Evolutionary conservation across 495 filamentous ascomycete genomes (phyloP).

Genomic region (Penicillium chermesinum): DNA sequence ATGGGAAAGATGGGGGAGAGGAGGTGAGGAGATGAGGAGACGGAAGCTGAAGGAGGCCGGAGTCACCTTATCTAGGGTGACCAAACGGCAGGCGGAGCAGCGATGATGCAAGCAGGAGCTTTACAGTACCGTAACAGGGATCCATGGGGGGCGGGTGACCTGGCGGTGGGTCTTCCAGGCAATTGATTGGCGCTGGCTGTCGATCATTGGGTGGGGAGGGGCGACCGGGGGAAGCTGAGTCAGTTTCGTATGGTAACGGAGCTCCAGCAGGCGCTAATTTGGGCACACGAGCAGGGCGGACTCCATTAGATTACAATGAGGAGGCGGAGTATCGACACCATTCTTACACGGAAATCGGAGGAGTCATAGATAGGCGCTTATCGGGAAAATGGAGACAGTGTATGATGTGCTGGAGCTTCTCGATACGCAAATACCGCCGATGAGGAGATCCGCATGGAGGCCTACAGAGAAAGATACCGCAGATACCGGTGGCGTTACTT

Average conservation of each 20-base stretch:
- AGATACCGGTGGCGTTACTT: not conserved
- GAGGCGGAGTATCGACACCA: not conserved
- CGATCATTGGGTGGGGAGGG: slow-evolving; percentile 20
- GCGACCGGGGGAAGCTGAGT: slow-evolving; percentile 10
- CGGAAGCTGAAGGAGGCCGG: slow-evolving; percentile 36
- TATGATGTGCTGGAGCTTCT: too few relatives aligned
- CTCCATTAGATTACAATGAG: not conserved
- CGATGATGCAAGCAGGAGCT: slow-evolving; percentile 40
- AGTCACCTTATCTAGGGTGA: slow-evolving; percentile 33
- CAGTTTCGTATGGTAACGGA: slow-evolving; percentile 8
- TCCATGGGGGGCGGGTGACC: slow-evolving; percentile 15
- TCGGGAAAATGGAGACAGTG: not conserved
- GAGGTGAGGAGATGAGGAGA: slow-evolving; percentile 29
- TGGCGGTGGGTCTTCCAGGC: not conserved
- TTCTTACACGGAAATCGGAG: not conserved
- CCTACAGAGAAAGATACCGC: too few relatives aligned
- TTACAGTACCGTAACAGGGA: slow-evolving; percentile 26
- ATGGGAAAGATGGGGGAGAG: slow-evolving; percentile 18
- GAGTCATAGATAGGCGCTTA: not conserved
- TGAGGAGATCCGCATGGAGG: too few relatives aligned
- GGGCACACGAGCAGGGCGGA: not conserved
- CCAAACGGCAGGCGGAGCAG: slow-evolving; percentile 30
- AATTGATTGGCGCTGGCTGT: slow-evolving; percentile 19
- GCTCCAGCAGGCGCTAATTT: not conserved
- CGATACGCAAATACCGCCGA: too few relatives aligned